Evolutionary conservation across 2,329 filamentous ascomycete species (phyloP).

Genomic region (Aureobasidium sp.): DNA sequence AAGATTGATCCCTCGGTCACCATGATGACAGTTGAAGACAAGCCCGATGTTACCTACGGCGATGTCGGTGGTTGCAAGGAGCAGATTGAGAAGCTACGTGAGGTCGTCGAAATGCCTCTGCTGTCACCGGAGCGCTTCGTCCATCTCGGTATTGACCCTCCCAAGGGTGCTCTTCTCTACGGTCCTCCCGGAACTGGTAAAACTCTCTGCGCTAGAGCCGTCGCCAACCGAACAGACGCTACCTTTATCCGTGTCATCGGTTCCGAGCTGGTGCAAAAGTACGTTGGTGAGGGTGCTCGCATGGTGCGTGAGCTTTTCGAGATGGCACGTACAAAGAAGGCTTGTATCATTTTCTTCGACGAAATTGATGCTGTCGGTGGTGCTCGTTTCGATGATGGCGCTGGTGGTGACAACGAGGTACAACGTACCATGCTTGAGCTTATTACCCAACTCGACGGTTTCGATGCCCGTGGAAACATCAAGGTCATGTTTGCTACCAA

Average conservation of each 20-base stretch:
- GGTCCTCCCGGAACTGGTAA: slow-evolving; percentile 98
- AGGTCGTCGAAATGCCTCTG: slow-evolving; percentile 97
- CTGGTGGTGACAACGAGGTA: slow-evolving; percentile 94
- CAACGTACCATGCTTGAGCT: slow-evolving; percentile 97
- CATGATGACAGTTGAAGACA: slow-evolving; percentile 99
- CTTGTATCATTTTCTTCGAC: slow-evolving; percentile 99
- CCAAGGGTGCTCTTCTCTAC: slow-evolving; percentile 93
- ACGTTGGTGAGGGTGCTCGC: slow-evolving; percentile 92
- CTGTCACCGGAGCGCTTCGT: slow-evolving; percentile 95
- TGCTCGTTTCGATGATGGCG: slow-evolving; percentile 92
- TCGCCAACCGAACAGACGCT: slow-evolving; percentile 95
- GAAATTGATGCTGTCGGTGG: slow-evolving; percentile 96
- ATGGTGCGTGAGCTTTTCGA: slow-evolving; percentile 99
- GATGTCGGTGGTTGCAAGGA: slow-evolving; percentile 99
- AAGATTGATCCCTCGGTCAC: slow-evolving; percentile 99
- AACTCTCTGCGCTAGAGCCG: slow-evolving; percentile 92
- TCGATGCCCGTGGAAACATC: slow-evolving; percentile 94
- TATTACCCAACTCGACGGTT: slow-evolving; percentile 93
- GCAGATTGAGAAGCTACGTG: slow-evolving; percentile 96
- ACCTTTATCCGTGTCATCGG: slow-evolving; percentile 99
- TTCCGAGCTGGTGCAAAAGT: slow-evolving; percentile 96
- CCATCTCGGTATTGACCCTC: slow-evolving; percentile 96
- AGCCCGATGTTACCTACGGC: slow-evolving; percentile 97
- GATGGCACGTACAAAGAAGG: slow-evolving; percentile 99
- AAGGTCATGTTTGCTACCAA: slow-evolving; percentile 99